Evolutionary conservation across 768 basidiomycete genomes (phyloP).

Genomic region (Pholiota conissans): DNA sequence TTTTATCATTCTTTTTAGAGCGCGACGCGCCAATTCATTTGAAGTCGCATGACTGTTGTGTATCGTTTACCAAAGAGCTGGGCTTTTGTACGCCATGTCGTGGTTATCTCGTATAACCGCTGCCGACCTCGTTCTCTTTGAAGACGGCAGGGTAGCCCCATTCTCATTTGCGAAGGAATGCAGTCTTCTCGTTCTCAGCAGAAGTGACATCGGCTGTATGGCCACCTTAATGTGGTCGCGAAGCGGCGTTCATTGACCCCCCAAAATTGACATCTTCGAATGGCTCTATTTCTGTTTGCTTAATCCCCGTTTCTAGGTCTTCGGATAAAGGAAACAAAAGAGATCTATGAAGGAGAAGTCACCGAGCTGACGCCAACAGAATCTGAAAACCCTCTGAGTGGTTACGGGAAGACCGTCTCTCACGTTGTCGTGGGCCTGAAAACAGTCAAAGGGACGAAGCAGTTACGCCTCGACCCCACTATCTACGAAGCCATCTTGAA

Average conservation of each 20-base stretch:
- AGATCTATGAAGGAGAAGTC: constrained; percentile 98
- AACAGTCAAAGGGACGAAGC: constrained; percentile 91
- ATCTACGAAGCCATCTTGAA: constrained; percentile 98
- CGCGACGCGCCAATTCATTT: background rate
- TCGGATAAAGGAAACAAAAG: constrained; percentile 98
- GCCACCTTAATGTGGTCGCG: background rate
- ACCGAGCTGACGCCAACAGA: constrained; percentile 96
- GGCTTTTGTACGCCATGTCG: background rate
- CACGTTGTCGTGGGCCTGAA: constrained; percentile 96
- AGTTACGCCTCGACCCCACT: constrained; percentile 88
- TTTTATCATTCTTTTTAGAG: constrained; percentile 13
- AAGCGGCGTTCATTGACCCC: background rate
- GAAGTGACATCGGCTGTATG: constrained; percentile 1
- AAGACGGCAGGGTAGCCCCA: background rate
- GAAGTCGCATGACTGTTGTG: constrained; percentile 3
- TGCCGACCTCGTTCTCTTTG: background rate
- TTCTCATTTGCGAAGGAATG: background rate
- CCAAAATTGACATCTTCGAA: background rate
- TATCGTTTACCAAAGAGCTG: background rate
- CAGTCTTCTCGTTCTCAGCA: background rate
- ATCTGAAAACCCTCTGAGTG: constrained; percentile 94
- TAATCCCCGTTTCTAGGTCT: constrained; percentile 56
- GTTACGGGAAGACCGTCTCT: constrained; percentile 98
- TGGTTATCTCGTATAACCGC: constrained; percentile 1
- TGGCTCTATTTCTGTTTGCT: constrained; percentile 3